Evolutionary conservation across 257 asterid genomes (phyloP).

Genomic region (Mentha longifolia): DNA sequence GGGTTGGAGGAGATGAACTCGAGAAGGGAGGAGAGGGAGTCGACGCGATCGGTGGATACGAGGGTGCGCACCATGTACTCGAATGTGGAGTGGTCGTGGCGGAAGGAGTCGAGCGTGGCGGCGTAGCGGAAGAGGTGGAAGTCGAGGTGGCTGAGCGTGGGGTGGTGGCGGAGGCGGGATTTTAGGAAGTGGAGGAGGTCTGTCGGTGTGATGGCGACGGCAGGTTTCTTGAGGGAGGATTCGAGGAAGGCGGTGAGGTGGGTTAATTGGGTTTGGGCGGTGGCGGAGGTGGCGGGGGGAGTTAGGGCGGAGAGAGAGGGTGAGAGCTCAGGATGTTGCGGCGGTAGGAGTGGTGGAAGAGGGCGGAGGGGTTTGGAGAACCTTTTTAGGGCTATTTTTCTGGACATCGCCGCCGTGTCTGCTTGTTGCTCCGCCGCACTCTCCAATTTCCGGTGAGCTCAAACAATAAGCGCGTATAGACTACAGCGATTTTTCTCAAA

Average conservation of each 20-base stretch:
- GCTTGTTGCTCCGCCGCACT: conserved; percentile 35
- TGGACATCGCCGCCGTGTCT: conserved; percentile 40
- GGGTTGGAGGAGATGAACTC: conserved; percentile 81
- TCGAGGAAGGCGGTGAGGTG: conserved; percentile 52
- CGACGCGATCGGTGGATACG: conserved; percentile 70
- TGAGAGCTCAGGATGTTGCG: conserved; percentile 39
- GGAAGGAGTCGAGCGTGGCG: conserved; percentile 83
- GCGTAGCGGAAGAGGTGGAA: conserved; percentile 83
- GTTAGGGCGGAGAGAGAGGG: conserved; percentile 46
- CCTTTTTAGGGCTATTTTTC: conserved; percentile 34
- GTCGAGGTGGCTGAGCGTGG: conserved; percentile 79
- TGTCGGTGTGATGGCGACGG: conserved; percentile 57
- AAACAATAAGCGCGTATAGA: neutral
- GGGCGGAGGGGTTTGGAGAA: conserved; percentile 35
- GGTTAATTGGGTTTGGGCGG: conserved; percentile 51
- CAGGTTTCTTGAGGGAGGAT: conserved; percentile 48
- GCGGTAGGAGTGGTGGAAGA: conserved; percentile 34
- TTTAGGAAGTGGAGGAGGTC: conserved; percentile 69
- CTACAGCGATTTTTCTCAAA: no score
- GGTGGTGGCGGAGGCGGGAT: conserved; percentile 76
- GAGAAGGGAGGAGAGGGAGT: conserved; percentile 64
- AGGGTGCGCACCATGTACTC: conserved; percentile 86
- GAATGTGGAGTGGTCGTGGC: conserved; percentile 88
- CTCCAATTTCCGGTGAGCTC: conserved; percentile 7
- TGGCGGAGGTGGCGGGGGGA: conserved; percentile 39